Evolutionary conservation across 805 yeast species (phyloP).

Genomic region (Kazachstania viticola): DNA sequence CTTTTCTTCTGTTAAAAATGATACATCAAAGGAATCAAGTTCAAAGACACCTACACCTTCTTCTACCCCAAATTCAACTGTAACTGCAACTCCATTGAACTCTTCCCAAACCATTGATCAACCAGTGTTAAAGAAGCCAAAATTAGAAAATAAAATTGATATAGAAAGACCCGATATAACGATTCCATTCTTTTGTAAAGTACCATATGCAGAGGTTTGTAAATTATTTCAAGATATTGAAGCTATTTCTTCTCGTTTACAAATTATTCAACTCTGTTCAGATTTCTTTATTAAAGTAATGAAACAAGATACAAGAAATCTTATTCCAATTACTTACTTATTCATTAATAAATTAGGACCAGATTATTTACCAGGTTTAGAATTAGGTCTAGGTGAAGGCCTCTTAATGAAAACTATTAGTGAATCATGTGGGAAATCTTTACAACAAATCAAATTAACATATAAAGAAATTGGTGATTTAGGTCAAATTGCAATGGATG

Average conservation of each 20-base stretch:
- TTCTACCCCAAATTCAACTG: background rate
- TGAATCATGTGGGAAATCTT: constrained; percentile 77
- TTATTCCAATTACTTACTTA: constrained; percentile 67
- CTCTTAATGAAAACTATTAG: constrained; percentile 77
- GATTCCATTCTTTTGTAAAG: constrained; percentile 7
- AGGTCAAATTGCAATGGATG: constrained; percentile 76
- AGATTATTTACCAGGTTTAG: constrained; percentile 82
- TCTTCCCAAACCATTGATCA: background rate
- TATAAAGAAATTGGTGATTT: constrained; percentile 78
- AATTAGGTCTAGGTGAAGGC: constrained; percentile 88
- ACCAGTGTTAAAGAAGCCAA: constrained; percentile 1
- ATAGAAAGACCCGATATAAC: background rate
- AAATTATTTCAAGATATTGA: constrained; percentile 70
- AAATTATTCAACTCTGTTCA: constrained; percentile 65
- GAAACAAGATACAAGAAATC: constrained; percentile 37
- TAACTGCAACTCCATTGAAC: background rate
- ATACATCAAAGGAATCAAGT: constrained; percentile 1
- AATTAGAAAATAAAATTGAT: background rate
- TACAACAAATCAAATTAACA: constrained; percentile 58
- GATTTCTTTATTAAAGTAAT: constrained; percentile 60
- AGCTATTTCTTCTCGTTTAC: constrained; percentile 68
- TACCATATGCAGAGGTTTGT: constrained; percentile 33
- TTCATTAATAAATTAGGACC: constrained; percentile 88
- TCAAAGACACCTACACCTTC: background rate
- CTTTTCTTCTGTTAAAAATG: constrained; percentile 17